Base-by-base conservation (phyloP, 306 rosid species). In the Canavalia ensiformis region DNA sequence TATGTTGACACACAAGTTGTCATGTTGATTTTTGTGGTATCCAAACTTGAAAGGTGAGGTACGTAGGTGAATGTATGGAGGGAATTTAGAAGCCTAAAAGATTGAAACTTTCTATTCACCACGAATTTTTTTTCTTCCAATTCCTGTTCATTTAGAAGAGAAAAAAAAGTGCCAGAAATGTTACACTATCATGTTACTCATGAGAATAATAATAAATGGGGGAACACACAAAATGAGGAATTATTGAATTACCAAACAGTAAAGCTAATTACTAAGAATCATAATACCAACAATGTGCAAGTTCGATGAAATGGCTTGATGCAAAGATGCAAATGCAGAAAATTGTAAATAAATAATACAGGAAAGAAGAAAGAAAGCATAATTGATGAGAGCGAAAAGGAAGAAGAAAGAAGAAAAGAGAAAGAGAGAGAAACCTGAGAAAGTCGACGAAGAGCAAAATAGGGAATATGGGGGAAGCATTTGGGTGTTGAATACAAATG, bases 1-100 rank as follows among this genome's bases (percentile, higher is more conserved):
- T 83, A 80, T 31, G 88, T 80, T 6, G 92, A 78, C 62, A 87
- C 39, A 78, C 78, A 85, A 74, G 90, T 81, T 49, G 90, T 86
- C 97, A 93, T 91, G 78, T 45, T 63, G 39, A 46, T 47, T 56
- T 25, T 39, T 39, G 18, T 41, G 81, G 34, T 30, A 44, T 63
- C 80, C 44, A 80, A 76, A 33, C 79, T 80, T 69, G 70, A 46
- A 74, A 65, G 1, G 55, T 81, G 63, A 49, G 77, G 76, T 29
- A 58, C 28, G 52, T 25, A 74, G 70, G 72, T 66, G 45, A 81
- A 76, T 5, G 54, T 68, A 49, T 2, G 49, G 49, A 12, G 70
- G 13, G 64, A 84, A 47, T 10, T 41, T 51, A 59, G 56, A 47
- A 34, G 7, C 87, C 75, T 59, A 81, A 77, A 74, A 41, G 64